phyloP scores from a whole-genome alignment of 2,329 filamentous ascomycete genomes.

The Botrytis sinoallii region DNA sequence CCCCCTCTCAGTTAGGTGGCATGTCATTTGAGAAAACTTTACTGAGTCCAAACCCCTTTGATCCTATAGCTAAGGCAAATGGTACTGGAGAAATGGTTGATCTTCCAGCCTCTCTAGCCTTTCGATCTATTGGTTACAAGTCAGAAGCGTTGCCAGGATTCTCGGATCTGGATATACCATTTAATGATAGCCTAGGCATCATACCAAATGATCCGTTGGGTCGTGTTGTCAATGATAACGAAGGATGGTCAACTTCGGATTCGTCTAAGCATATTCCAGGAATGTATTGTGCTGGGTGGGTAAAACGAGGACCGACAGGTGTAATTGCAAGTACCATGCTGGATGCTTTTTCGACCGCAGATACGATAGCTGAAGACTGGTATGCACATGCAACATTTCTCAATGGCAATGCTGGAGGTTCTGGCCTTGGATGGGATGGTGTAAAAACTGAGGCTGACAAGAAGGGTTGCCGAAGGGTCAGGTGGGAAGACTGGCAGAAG shows the following conservation, averaged over 20 bases:
- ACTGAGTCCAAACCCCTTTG: slow-evolving; percentile 54
- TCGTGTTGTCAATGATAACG: slow-evolving; percentile 52
- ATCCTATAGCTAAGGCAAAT: slow-evolving; percentile 48
- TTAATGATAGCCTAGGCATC: slow-evolving; percentile 70
- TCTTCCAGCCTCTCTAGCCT: slow-evolving; percentile 69
- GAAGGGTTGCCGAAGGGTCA: slow-evolving; percentile 60
- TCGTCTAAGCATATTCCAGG: slow-evolving; percentile 52
- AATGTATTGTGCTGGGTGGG: slow-evolving; percentile 93
- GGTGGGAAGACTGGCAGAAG: slow-evolving; percentile 80
- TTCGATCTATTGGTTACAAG: slow-evolving; percentile 94
- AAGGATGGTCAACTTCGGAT: slow-evolving; percentile 21
- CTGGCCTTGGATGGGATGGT: slow-evolving; percentile 70
- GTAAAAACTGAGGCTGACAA: slow-evolving; percentile 59
- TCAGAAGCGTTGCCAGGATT: slow-evolving; percentile 76
- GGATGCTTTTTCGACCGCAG: slow-evolving; percentile 86
- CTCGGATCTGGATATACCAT: slow-evolving; percentile 68
- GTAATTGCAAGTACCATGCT: slow-evolving; percentile 96
- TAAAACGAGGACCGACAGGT: slow-evolving; percentile 89
- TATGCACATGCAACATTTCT: slow-evolving; percentile 46
- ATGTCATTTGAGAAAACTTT: slow-evolving; percentile 65
- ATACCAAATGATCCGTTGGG: slow-evolving; percentile 81
- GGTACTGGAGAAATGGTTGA: slow-evolving; percentile 49
- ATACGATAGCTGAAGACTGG: slow-evolving; percentile 82
- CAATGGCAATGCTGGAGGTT: slow-evolving; percentile 41
- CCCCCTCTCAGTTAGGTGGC: slow-evolving; percentile 52